Conservation (phyloP, 352 stramenopile genomes). For the Phytophthora foliorum region DNA sequence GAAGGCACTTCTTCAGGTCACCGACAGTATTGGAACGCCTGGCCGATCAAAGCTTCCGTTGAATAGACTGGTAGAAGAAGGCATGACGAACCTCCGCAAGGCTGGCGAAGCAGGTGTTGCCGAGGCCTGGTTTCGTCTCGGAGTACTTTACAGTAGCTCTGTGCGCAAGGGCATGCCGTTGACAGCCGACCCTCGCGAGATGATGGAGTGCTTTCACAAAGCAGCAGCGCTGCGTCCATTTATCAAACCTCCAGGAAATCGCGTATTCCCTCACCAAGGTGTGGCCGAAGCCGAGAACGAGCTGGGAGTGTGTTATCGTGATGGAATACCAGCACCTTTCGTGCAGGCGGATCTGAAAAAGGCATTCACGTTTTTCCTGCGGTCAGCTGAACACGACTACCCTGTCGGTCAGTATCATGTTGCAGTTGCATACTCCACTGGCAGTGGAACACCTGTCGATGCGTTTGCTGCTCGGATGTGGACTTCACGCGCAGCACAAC, state of each 20-base stretch:
- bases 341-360: slow-evolving; percentile 30
- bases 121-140: slow-evolving; percentile 53
- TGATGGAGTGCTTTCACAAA: slow-evolving; percentile 47
- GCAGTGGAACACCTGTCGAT: slow-evolving; percentile 35
- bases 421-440: slow-evolving; percentile 40
- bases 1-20: slow-evolving; percentile 31
- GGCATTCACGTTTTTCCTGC: slow-evolving; percentile 45
- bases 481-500: slow-evolving; percentile 48
- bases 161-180: slow-evolving; percentile 33
- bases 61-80: slow-evolving; percentile 25
- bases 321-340: slow-evolving; percentile 33
- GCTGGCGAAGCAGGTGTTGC: slow-evolving; percentile 46
- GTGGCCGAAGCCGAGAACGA: slow-evolving; percentile 51
- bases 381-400: slow-evolving; percentile 48
- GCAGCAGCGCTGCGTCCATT: slow-evolving; percentile 44
- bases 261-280: slow-evolving; percentile 38
- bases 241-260: slow-evolving; percentile 42
- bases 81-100: slow-evolving; percentile 33
- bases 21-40: slow-evolving; percentile 33
- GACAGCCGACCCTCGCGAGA: slow-evolving; percentile 32
- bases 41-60: slow-evolving; percentile 23
- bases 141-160: slow-evolving; percentile 41
- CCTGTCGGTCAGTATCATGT: slow-evolving; percentile 47
- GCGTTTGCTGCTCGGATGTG: slow-evolving; percentile 41
- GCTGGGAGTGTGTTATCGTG: slow-evolving; percentile 46